phyloP scores from a whole-genome alignment of 257 asterid genomes.

The Nicotiana otophora region DNA sequence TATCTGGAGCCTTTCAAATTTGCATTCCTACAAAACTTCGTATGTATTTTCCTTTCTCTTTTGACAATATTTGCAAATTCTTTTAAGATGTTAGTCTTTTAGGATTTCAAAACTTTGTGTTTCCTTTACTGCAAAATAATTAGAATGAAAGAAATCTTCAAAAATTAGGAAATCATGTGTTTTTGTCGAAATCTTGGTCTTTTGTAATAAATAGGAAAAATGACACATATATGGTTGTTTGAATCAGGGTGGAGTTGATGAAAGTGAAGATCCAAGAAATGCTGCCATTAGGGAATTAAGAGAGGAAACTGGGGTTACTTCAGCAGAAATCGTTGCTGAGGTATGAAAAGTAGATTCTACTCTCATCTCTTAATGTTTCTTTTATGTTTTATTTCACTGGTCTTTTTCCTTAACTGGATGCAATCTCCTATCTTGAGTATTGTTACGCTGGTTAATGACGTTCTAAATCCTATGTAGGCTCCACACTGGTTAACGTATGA shows the following conservation, averaged over 20 bases:
- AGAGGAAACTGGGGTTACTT: constrained; percentile 93
- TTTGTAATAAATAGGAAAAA: not conserved
- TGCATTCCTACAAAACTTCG: not conserved
- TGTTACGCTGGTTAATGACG: constrained; percentile 15
- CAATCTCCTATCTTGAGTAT: constrained; percentile 1
- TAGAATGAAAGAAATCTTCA: not conserved
- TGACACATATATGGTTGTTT: not conserved
- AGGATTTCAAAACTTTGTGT: not conserved
- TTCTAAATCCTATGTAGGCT: constrained; percentile 41
- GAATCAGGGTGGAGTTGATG: constrained; percentile 87
- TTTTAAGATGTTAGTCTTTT: not conserved
- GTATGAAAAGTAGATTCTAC: constrained; percentile 26
- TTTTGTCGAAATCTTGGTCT: not conserved
- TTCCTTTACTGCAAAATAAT: not conserved
- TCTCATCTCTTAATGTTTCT: not conserved
- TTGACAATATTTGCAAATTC: not conserved
- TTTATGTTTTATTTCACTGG: not conserved
- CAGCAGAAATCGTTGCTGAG: constrained; percentile 82
- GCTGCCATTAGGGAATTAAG: constrained; percentile 85
- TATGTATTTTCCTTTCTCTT: not conserved
- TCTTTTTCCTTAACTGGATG: not conserved
- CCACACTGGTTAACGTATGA: constrained; percentile 92
- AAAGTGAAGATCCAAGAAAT: constrained; percentile 64
- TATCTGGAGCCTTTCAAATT: not conserved
- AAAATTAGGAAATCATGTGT: not conserved